Percentiles rank a stretch among this genome's conserved stretches.
phyloP scores from a whole-genome alignment of 169 alveolate species.

The Ichthyophthirius multifiliis region DNA sequence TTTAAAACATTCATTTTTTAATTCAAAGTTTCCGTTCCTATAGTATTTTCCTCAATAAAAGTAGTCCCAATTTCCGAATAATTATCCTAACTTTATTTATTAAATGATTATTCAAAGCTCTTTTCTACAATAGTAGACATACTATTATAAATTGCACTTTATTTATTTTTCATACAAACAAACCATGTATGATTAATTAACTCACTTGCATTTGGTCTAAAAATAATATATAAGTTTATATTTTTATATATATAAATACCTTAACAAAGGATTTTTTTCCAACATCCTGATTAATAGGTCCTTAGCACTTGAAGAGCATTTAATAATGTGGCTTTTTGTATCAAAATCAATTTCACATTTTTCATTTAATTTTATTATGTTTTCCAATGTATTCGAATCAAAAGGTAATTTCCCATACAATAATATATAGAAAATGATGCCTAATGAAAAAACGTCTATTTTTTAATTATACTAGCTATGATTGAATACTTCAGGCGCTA shows the following conservation, averaged over 20 bases:
- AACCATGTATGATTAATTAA: slow-evolving; percentile 36
- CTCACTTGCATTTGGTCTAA: slow-evolving; percentile 19
- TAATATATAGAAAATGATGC: slow-evolving; percentile 28
- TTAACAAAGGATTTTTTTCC: slow-evolving; percentile 23
- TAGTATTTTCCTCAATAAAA: neutral
- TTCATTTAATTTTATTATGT: slow-evolving; percentile 15
- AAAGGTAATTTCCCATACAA: slow-evolving; percentile 39
- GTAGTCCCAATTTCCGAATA: too few relatives aligned
- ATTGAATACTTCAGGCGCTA: slow-evolving; percentile 40
- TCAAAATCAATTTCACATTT: slow-evolving; percentile 19
- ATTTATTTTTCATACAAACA: slow-evolving; percentile 35
- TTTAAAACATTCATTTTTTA: neutral
- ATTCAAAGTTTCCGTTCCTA: neutral
- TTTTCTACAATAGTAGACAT: neutral
- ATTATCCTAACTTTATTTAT: neutral
- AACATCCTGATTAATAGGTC: slow-evolving; percentile 7
- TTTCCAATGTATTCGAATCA: slow-evolving; percentile 12
- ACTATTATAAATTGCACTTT: neutral
- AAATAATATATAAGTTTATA: too few relatives aligned
- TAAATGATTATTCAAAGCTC: neutral
- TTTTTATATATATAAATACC: too few relatives aligned
- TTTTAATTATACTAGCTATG: slow-evolving; percentile 17
- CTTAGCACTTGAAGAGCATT: neutral
- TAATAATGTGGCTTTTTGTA: neutral
- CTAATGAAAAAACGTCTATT: slow-evolving; percentile 34